Conservation (phyloP, 805 yeast species). For the Metschnikowia bowlesiae region DNA sequence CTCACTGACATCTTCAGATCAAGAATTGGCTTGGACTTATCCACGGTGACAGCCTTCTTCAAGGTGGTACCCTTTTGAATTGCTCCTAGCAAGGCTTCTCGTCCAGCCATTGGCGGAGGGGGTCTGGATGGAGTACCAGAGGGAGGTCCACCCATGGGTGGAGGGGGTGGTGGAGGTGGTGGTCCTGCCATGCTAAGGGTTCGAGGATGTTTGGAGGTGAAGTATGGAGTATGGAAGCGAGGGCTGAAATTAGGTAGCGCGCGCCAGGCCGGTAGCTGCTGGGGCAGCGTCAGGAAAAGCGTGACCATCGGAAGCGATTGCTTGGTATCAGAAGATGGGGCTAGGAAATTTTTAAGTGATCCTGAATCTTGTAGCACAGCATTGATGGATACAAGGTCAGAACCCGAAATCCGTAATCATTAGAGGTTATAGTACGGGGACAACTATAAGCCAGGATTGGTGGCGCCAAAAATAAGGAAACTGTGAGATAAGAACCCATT, state of each 20-base stretch:
- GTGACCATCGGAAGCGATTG: too few relatives aligned
- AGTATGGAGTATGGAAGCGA: background rate
- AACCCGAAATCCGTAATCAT: too few relatives aligned
- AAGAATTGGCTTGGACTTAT: slow-evolving; percentile 53
- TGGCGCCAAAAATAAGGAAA: too few relatives aligned
- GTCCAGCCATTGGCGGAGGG: slow-evolving; percentile 19
- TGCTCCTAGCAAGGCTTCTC: slow-evolving; percentile 65
- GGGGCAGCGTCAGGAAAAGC: too few relatives aligned
- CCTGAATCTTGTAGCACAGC: too few relatives aligned
- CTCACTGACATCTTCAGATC: slow-evolving; percentile 26
- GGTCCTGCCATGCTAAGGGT: slow-evolving; percentile 35
- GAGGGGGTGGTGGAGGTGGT: slow-evolving; percentile 36
- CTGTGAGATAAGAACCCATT: too few relatives aligned
- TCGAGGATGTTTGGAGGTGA: background rate
- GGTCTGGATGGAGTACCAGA: slow-evolving; percentile 23
- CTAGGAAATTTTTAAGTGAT: too few relatives aligned
- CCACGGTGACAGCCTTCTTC: slow-evolving; percentile 42
- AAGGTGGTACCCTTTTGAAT: slow-evolving; percentile 57
- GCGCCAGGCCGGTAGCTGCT: background rate
- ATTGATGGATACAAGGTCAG: too few relatives aligned
- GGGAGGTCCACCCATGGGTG: slow-evolving; percentile 20
- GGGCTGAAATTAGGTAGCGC: background rate
- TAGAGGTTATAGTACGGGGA: too few relatives aligned
- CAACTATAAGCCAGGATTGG: too few relatives aligned
- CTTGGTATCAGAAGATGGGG: too few relatives aligned